phyloP scores from a whole-genome alignment of 2,329 filamentous ascomycete genomes.

The Cercospora janseana region DNA sequence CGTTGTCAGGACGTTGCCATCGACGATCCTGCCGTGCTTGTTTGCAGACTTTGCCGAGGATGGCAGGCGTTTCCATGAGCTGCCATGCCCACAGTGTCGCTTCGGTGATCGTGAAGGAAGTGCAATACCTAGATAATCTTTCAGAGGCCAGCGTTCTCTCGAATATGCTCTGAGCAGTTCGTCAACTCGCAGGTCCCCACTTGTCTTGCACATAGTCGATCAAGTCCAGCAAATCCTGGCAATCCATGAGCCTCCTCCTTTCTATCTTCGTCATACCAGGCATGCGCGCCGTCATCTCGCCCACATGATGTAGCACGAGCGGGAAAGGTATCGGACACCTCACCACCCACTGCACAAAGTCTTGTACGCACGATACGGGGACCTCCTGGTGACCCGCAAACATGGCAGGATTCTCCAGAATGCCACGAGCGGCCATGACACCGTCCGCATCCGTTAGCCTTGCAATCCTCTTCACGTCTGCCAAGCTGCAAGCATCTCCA shows the following conservation, averaged over 20 bases:
- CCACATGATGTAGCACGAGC: constrained; percentile 63
- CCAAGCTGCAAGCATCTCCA: constrained; percentile 65
- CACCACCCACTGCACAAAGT: constrained; percentile 60
- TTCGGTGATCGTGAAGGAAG: no score
- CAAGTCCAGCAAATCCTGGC: constrained; percentile 36
- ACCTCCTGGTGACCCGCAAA: constrained; percentile 59
- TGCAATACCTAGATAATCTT: no score
- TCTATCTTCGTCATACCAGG: constrained; percentile 53
- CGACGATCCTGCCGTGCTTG: no score
- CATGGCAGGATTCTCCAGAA: constrained; percentile 66
- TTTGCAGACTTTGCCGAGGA: no score
- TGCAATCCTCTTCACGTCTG: constrained; percentile 37
- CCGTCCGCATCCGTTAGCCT: constrained; percentile 42
- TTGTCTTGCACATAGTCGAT: constrained; percentile 37
- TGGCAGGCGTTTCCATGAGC: no score
- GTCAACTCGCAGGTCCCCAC: constrained; percentile 20
- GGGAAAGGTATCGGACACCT: constrained; percentile 60
- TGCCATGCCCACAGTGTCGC: no score
- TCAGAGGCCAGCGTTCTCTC: no score
- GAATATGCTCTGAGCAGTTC: no score
- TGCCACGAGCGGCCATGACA: constrained; percentile 68
- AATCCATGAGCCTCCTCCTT: constrained; percentile 33
- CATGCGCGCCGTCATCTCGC: constrained; percentile 62
- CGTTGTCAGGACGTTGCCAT: no score
- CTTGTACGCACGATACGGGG: constrained; percentile 62